A percentile compares a stretch with the other conserved stretches of the same genome.
Conservation (phyloP, 2,329 filamentous ascomycete species). For the Capronia coronata region DNA sequence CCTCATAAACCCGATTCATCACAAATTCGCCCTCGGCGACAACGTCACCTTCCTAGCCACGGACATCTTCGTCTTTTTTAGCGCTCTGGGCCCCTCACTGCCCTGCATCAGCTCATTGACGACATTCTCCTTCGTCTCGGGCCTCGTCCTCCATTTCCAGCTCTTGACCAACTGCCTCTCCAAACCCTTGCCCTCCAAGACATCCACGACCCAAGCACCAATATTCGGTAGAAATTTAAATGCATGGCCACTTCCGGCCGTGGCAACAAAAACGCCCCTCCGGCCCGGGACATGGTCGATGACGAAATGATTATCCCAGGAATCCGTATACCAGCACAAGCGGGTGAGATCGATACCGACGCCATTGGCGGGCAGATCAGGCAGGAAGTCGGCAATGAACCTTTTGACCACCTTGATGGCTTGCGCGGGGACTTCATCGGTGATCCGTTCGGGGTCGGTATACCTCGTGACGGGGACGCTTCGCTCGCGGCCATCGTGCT, state of each 20-base stretch:
- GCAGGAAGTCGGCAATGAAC: slow-evolving; percentile 40
- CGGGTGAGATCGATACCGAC: slow-evolving; percentile 40
- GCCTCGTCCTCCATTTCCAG: slow-evolving; percentile 27
- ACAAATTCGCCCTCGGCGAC: neutral
- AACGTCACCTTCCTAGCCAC: slow-evolving; percentile 5
- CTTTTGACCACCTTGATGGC: slow-evolving; percentile 29
- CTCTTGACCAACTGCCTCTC: slow-evolving; percentile 29
- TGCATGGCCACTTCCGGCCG: slow-evolving; percentile 55
- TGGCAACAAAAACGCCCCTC: slow-evolving; percentile 52
- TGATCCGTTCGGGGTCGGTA: slow-evolving; percentile 20
- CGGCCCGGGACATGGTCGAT: slow-evolving; percentile 48
- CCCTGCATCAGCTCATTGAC: slow-evolving; percentile 29
- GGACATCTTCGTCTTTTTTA: slow-evolving; percentile 24
- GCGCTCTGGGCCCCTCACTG: slow-evolving; percentile 14
- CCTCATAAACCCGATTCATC: no score
- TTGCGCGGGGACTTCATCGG: slow-evolving; percentile 28
- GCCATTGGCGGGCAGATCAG: slow-evolving; percentile 37
- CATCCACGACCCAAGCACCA: slow-evolving; percentile 49
- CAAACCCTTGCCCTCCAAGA: slow-evolving; percentile 38
- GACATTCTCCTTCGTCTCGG: slow-evolving; percentile 12
- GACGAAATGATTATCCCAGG: slow-evolving; percentile 50
- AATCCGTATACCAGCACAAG: slow-evolving; percentile 55
- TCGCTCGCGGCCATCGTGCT: slow-evolving; percentile 35
- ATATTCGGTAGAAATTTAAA: slow-evolving; percentile 58
- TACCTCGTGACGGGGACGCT: slow-evolving; percentile 41